Base-by-base conservation (phyloP, 768 basidiomycete species). In the Scleroderma citrinum region DNA sequence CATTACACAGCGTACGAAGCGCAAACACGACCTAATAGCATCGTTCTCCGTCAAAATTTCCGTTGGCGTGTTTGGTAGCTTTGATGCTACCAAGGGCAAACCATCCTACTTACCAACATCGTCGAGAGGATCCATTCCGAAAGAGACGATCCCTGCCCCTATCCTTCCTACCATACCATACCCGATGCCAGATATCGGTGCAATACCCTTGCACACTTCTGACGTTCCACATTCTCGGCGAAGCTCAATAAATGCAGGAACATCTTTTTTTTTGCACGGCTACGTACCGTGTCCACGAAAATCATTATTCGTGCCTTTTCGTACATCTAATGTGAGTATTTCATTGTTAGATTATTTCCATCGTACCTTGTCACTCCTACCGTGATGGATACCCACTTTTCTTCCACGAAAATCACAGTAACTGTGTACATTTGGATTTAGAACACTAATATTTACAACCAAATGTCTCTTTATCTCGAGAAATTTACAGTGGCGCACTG, bases 31-130 rank as follows among this genome's bases (percentile, higher is more conserved):
- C 48, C 77, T 77, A 4, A 48, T 77, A 14, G 65, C 69, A 32
- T 81, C 80, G 0, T 69, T 76, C 60, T 72, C 73, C 8, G 65
- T 67, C 24, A 69, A 71, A 49, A 59, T 75, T 44, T 75, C 75
- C 12, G 56, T 72, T 58, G 63, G 52, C 7, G 76, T 74, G 37
- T 70, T 66, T 19, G 68, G 68, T 14, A 56, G 64, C 36, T 54
- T 74, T 48, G 54, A 36, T 23, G 62, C 62, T 24, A 46, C 56
- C 46, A 65, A 60, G 48, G 60, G 66, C 40, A 53, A 56, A 1
- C 46, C 62, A n/a, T n/a, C n/a, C 0, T 56, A 55, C 29, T 64
- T 57, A 0, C 64, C 64, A 5, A 64, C 64, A 2, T 46, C 47
- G 2, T 26, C 55, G 2, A 49, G 7, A 1, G 50, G 49, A 43